Base-by-base conservation (phyloP, 192 early-diverging fungal species). In the Umbelopsis sp. region DNA sequence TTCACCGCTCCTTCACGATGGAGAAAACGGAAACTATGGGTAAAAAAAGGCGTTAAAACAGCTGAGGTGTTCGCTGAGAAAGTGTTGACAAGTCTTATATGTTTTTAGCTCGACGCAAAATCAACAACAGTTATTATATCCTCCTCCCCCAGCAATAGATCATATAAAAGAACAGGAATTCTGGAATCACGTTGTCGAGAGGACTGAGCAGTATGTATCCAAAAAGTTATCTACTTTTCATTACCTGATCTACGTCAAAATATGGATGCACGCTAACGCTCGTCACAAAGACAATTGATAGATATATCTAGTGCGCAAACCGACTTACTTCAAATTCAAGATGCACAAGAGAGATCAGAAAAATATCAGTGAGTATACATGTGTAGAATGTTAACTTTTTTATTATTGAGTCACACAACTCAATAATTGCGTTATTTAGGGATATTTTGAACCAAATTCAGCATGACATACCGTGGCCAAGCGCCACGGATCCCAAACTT, bases 291-390 rank as follows among this genome's bases (percentile, higher is more conserved):
- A 5, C 45, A 74, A 25, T 54, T 74, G 34, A 74, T 74, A 25
- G 73, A 74, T 51, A 68, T 74, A 34, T 68, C 73, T 0, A 74
- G 66, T 31, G 47, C 73, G 2, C 73, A 74, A 38, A 44, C 73
- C 20, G 73, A 74, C 43, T 67, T 68, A 31, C 56, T 74, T 14
- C 73, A 74, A 45, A 54, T 32, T 29, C 67, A 68, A 56, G 73
- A 69, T 69, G 68, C 68, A 0, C 73, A 74, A 50, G 73, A 74
- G 51, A 67, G 73, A 49, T 45, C 68, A 31, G 73, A 69, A 25
- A 68, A 69, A 45, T 74, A 74, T 44, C 73, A 47, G 38, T 44
- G 14, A 41, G 51, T 68, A 26, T 41, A 41, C 38, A 41, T 41
- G 0, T 41, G 38, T 1, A 11, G 38, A 41, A 3, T 41, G 1